Percentiles rank a stretch among this genome's conserved stretches.
Evolutionary conservation across 2,329 filamentous ascomycete genomes (phyloP).

Genomic region (Claviceps spartinae): DNA sequence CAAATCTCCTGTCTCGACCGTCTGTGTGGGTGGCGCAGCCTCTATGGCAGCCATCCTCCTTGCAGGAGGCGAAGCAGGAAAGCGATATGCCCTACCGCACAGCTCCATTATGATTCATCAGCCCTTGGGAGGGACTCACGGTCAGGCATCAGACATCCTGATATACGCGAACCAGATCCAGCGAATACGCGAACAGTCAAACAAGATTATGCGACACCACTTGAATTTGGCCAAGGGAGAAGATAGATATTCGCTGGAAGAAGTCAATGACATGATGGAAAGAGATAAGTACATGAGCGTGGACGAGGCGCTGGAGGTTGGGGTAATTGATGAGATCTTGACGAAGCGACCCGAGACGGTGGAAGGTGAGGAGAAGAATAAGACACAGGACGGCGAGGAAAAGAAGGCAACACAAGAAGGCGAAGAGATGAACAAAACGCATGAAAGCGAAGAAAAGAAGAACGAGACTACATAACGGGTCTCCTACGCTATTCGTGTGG

Average conservation of each 20-base stretch:
- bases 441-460: conserved; percentile 19
- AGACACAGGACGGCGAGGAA: conserved; percentile 17
- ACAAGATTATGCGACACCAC: conserved; percentile 79
- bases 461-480: neutral
- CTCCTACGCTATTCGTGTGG: neutral
- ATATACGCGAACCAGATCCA: conserved; percentile 97
- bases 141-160: conserved; percentile 67
- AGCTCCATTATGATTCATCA: conserved; percentile 96
- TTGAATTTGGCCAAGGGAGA: conserved; percentile 63
- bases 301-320: conserved; percentile 75
- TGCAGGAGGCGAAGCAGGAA: conserved; percentile 70
- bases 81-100: conserved; percentile 83
- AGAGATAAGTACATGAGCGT: conserved; percentile 88
- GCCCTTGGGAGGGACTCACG: conserved; percentile 60
- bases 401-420: neutral
- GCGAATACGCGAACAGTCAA: conserved; percentile 69
- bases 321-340: conserved; percentile 84
- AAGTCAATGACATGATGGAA: conserved; percentile 93
- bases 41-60: conserved; percentile 89
- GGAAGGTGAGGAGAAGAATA: conserved; percentile 18
- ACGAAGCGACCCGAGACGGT: conserved; percentile 39
- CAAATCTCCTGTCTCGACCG: conserved; percentile 79
- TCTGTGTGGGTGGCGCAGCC: conserved; percentile 87
- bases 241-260: conserved; percentile 65
- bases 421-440: conserved; percentile 11